These are phyloP conservation scores for Metschnikowia proteae DNA, from an alignment of 805 yeast species.

Conservation along the genomic window DNA sequence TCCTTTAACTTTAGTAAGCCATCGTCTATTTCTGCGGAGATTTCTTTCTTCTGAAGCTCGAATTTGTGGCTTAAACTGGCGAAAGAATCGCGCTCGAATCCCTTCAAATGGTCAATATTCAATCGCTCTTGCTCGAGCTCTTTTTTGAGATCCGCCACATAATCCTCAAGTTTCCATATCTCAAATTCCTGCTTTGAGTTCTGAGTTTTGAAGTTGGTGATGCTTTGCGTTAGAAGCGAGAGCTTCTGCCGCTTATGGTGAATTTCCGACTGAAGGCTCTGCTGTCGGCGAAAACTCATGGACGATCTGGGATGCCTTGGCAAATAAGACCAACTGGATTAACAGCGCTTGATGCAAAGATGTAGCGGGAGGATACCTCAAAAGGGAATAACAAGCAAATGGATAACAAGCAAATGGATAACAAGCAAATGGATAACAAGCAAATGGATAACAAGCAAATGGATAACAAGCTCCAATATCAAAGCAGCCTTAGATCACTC, in stretches of 20 bases:
- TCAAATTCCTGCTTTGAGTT: conserved; percentile 37
- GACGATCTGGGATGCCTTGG: not conserved
- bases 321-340: too few relatives aligned
- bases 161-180: conserved; percentile 30
- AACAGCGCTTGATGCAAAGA: too few relatives aligned
- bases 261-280: conserved; percentile 10
- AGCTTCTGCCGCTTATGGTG: conserved; percentile 9
- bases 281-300: conserved; percentile 3
- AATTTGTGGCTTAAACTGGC: conserved; percentile 10
- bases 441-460: too few relatives aligned
- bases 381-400: too few relatives aligned
- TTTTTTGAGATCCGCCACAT: conserved; percentile 34
- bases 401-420: too few relatives aligned
- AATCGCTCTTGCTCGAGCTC: conserved; percentile 32
- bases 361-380: too few relatives aligned
- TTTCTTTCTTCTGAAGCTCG: conserved; percentile 19
- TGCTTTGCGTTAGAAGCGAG: conserved; percentile 9
- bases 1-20: conserved; percentile 26
- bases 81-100: conserved; percentile 21
- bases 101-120: conserved; percentile 29
- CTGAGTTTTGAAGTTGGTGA: conserved; percentile 33
- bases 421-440: too few relatives aligned
- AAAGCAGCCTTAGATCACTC: too few relatives aligned
- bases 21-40: conserved; percentile 20
- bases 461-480: too few relatives aligned